A percentile compares a stretch with the other conserved stretches of the same genome.
These are phyloP conservation scores for Camellia japonica DNA, from an alignment of 148 eudicot species.

Conservation along the genomic window DNA sequence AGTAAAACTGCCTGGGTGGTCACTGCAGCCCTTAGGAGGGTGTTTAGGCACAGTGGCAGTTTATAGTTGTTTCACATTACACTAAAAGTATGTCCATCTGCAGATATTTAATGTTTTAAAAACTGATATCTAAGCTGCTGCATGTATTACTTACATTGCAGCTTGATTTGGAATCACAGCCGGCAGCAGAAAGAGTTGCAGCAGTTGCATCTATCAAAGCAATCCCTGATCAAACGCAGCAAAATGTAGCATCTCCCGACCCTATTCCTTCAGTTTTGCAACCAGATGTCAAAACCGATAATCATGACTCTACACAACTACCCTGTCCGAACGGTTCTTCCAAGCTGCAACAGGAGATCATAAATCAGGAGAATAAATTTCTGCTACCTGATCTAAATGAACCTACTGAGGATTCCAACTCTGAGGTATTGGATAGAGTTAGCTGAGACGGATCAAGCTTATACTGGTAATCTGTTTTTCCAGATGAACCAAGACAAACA, in stretches of 20 bases:
- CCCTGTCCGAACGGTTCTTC: conserved; percentile 8
- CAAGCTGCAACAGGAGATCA: neutral
- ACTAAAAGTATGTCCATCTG: neutral
- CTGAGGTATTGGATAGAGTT: conserved; percentile 14
- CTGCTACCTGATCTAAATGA: conserved; percentile 40
- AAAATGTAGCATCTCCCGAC: conserved; percentile 5
- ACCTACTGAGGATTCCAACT: conserved; percentile 22
- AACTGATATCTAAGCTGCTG: neutral
- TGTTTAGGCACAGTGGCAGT: too few relatives aligned
- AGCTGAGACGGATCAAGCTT: neutral
- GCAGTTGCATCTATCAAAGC: conserved; percentile 8
- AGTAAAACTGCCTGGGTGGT: too few relatives aligned
- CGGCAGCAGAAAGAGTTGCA: conserved; percentile 8
- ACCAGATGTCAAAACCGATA: neutral
- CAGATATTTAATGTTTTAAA: neutral
- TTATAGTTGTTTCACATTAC: neutral
- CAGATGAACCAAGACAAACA: neutral
- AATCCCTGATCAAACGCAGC: conserved; percentile 14
- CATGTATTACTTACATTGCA: conserved; percentile 14
- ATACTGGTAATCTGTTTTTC: neutral
- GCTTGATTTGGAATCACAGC: conserved; percentile 24
- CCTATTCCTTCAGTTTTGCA: neutral
- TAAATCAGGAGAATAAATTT: conserved; percentile 16
- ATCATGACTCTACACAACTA: neutral
- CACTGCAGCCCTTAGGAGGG: too few relatives aligned